A percentile compares a stretch with the other conserved stretches of the same genome.
phyloP scores from a whole-genome alignment of 169 alveolate genomes.

The Cryptosporidium ubiquitum region DNA sequence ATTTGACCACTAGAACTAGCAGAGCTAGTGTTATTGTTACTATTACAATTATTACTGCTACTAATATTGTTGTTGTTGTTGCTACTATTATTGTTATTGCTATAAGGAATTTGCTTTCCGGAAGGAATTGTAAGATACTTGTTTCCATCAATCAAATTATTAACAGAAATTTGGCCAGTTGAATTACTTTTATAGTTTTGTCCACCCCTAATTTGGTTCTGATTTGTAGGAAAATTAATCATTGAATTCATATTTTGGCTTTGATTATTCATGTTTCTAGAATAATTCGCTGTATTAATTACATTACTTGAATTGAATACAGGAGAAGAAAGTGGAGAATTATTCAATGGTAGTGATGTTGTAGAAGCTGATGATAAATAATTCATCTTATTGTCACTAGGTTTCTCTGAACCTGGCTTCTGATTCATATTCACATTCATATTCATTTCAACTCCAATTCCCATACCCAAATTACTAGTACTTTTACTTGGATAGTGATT shows the following conservation, averaged over 20 bases:
- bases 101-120: conserved; percentile 4
- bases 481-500: background rate
- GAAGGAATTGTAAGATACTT: background rate
- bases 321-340: background rate
- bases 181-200: conserved; percentile 1
- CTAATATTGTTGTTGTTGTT: conserved; percentile 49
- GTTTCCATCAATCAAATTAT: background rate
- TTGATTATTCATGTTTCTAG: background rate
- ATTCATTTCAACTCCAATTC: background rate
- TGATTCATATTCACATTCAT: background rate
- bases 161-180: background rate
- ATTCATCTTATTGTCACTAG: background rate
- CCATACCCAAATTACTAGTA: background rate
- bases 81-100: conserved; percentile 52
- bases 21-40: too few relatives aligned
- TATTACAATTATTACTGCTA: too few relatives aligned
- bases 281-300: background rate
- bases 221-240: background rate
- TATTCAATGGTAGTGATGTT: background rate
- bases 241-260: background rate
- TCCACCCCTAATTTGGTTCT: background rate
- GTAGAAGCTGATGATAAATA: background rate
- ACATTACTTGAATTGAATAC: background rate
- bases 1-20: too few relatives aligned
- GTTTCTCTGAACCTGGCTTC: background rate